A percentile compares a stretch with the other conserved stretches of the same genome.
These are phyloP conservation scores for Apiotrichum gamsii DNA, from an alignment of 1,284 basidiomycete genomes.

Conservation along the genomic window DNA sequence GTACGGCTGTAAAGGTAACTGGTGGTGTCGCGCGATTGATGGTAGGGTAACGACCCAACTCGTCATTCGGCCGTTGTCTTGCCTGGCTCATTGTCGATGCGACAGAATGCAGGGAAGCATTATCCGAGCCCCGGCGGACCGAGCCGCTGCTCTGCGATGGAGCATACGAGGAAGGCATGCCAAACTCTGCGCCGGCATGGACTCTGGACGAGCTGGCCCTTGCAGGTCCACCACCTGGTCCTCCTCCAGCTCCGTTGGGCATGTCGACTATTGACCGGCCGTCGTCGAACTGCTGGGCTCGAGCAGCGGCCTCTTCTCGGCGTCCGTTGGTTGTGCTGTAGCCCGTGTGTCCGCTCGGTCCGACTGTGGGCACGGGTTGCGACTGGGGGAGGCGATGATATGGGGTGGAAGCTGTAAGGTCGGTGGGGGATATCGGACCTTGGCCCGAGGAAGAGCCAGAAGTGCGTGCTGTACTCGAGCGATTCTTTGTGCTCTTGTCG, in stretches of 20 bases:
- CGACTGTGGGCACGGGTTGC: neutral
- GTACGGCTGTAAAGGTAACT: neutral
- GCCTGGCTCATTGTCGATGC: conserved; percentile 23
- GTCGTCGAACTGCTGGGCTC: neutral
- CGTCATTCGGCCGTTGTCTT: conserved; percentile 19
- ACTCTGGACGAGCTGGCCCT: too few relatives aligned
- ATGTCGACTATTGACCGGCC: neutral
- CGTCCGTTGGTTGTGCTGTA: conserved; percentile 7
- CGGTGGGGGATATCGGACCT: conserved; percentile 7
- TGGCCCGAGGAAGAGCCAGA: conserved; percentile 19
- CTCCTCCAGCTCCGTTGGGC: too few relatives aligned
- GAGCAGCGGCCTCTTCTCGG: conserved; percentile 1
- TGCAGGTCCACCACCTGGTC: too few relatives aligned
- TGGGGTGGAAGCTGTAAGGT: conserved; percentile 3
- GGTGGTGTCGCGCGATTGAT: conserved; percentile 2
- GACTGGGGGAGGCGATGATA: conserved; percentile 4
- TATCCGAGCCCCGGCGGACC: conserved; percentile 27
- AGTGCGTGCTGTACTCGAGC: conserved; percentile 12
- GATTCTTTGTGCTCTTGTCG: conserved; percentile 3
- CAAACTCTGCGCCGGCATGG: too few relatives aligned
- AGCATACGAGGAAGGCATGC: too few relatives aligned
- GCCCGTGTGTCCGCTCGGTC: neutral
- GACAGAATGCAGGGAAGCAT: conserved; percentile 26
- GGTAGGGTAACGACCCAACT: conserved; percentile 36
- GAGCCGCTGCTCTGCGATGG: too few relatives aligned